phyloP scores from a whole-genome alignment of 352 stramenopile species.

The Phytophthora cajani region DNA sequence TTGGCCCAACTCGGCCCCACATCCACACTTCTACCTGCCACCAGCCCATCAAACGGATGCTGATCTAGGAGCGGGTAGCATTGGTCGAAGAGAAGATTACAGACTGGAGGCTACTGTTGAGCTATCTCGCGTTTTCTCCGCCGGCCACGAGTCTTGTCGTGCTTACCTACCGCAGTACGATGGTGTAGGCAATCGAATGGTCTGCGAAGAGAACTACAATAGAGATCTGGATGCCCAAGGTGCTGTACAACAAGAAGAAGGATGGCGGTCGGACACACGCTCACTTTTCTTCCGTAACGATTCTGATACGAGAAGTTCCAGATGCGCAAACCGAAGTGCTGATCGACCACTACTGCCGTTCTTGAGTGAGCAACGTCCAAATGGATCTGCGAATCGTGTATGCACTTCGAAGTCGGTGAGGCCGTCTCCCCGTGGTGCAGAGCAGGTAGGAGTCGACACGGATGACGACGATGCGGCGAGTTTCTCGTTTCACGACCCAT shows the following conservation, averaged over 20 bases:
- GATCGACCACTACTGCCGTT: not conserved
- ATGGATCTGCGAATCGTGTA: not conserved
- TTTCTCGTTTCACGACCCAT: slow-evolving; percentile 60
- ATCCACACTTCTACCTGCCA: not conserved
- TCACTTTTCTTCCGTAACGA: not conserved
- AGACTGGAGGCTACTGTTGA: not conserved
- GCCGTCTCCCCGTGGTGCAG: not conserved
- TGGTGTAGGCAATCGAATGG: not conserved
- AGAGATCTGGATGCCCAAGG: not conserved
- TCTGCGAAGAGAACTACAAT: not conserved
- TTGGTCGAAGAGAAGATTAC: not conserved
- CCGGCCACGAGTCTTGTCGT: not conserved
- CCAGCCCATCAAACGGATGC: not conserved
- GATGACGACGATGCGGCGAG: slow-evolving; percentile 29
- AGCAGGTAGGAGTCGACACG: not conserved
- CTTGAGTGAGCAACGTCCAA: not conserved
- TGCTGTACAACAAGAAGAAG: slow-evolving; percentile 1
- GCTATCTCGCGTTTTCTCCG: not conserved
- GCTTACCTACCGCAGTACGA: not conserved
- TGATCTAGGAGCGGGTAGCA: not conserved
- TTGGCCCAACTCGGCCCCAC: not conserved
- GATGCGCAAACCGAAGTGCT: not conserved
- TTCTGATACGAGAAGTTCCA: not conserved
- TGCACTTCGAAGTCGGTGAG: not conserved
- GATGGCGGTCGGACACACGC: not conserved